Conservation (phyloP, 1,284 basidiomycete genomes). For the Ceratobasidium sp. region DNA sequence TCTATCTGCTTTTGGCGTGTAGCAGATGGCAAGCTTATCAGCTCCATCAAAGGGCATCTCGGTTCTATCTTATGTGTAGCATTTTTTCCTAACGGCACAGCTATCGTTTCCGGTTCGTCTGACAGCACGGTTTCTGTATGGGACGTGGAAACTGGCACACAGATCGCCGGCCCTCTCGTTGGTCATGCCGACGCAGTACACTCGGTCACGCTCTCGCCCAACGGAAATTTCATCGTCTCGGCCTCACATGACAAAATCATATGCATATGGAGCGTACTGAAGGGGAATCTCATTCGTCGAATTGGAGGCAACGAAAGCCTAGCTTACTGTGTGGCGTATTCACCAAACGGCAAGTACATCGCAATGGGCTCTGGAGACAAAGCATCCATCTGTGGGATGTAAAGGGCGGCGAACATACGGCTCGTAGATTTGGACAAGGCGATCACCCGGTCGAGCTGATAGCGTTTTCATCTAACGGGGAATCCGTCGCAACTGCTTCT, state of each 20-base stretch:
- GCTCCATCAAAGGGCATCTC: neutral
- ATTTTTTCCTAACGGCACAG: conserved; percentile 11
- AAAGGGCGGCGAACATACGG: no score
- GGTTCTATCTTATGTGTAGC: neutral
- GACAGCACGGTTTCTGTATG: conserved; percentile 30
- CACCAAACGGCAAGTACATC: neutral
- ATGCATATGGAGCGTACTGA: conserved; percentile 21
- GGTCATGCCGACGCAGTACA: conserved; percentile 22
- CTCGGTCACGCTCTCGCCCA: conserved; percentile 18
- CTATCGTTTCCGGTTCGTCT: conserved; percentile 17
- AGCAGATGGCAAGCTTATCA: no score
- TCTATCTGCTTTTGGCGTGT: no score
- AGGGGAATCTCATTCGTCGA: neutral
- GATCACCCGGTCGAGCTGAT: neutral
- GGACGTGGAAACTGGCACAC: conserved; percentile 3
- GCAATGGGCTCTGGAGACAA: neutral
- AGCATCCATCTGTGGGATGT: no score
- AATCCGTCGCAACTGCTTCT: no score
- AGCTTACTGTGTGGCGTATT: neutral
- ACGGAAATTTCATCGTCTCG: conserved; percentile 27
- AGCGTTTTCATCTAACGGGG: neutral
- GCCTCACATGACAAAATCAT: conserved; percentile 27
- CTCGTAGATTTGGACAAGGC: no score
- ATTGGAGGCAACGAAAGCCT: neutral
- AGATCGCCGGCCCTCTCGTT: neutral